Evolutionary conservation across 2,329 filamentous ascomycete species (phyloP).

Genomic region (Dactylonectria macrodidyma): DNA sequence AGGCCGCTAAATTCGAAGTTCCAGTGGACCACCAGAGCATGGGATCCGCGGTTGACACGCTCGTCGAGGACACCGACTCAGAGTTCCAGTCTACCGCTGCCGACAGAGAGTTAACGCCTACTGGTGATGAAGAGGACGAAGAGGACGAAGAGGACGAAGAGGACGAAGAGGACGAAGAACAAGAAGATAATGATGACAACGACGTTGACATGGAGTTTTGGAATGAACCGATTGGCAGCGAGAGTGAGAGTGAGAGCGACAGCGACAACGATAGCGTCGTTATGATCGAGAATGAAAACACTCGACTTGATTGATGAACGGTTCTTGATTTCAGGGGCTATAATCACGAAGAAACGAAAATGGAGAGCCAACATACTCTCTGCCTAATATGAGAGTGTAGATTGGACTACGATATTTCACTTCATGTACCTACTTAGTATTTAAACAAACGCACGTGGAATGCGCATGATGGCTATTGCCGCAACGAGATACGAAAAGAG

Average conservation of each 20-base stretch:
- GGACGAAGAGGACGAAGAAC: no score
- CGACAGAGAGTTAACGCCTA: slow-evolving; percentile 21
- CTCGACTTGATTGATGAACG: neutral
- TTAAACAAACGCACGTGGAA: slow-evolving; percentile 16
- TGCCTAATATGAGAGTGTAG: neutral
- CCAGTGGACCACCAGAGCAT: slow-evolving; percentile 51
- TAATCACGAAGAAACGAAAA: slow-evolving; percentile 24
- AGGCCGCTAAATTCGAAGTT: slow-evolving; percentile 52
- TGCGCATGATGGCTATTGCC: slow-evolving; percentile 1
- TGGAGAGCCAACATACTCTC: neutral
- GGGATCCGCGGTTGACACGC: slow-evolving; percentile 42
- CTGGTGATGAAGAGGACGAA: slow-evolving; percentile 19
- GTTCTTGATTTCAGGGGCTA: neutral
- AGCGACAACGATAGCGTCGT: slow-evolving; percentile 27
- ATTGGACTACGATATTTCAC: neutral
- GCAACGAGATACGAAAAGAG: slow-evolving; percentile 3
- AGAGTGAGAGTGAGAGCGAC: no score
- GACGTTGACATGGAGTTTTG: no score
- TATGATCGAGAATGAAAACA: neutral
- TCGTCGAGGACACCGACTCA: slow-evolving; percentile 42
- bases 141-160: no score
- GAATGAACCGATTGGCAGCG: no score
- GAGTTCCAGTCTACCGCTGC: slow-evolving; percentile 30
- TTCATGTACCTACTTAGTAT: neutral
- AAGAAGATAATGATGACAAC: no score